Percentiles rank a stretch among this genome's conserved stretches.
phyloP scores from a whole-genome alignment of 768 basidiomycete genomes.

The Pleurotus tuber-regium region DNA sequence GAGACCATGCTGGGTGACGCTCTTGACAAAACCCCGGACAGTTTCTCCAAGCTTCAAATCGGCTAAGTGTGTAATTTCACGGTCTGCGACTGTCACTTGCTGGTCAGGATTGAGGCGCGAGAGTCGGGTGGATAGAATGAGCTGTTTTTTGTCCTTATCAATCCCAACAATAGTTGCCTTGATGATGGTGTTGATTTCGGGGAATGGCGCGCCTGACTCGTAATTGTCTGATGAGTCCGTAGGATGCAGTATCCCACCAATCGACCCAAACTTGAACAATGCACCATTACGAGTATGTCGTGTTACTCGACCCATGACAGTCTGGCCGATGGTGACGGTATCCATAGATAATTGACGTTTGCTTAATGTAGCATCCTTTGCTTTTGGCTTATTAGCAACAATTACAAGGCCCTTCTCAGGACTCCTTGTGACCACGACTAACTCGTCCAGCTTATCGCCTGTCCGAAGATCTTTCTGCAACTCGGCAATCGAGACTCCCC shows the following conservation, averaged over 20 bases:
- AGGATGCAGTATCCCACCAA: slow-evolving; percentile 77
- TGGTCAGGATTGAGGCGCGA: slow-evolving; percentile 65
- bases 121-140: slow-evolving; percentile 78
- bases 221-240: slow-evolving; percentile 85
- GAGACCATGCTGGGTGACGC: slow-evolving; percentile 79
- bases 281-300: slow-evolving; percentile 71
- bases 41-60: slow-evolving; percentile 70
- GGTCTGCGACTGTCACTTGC: slow-evolving; percentile 52
- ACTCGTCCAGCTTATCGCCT: slow-evolving; percentile 69
- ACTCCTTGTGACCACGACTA: slow-evolving; percentile 89
- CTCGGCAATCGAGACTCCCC: slow-evolving; percentile 61
- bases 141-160: slow-evolving; percentile 61
- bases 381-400: slow-evolving; percentile 70
- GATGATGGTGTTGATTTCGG: slow-evolving; percentile 62
- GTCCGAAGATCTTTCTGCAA: slow-evolving; percentile 59
- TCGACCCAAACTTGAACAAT: slow-evolving; percentile 69
- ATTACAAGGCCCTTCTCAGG: slow-evolving; percentile 84
- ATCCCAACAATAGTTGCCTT: slow-evolving; percentile 70
- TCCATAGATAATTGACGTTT: slow-evolving; percentile 62
- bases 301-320: slow-evolving; percentile 78
- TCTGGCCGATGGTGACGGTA: slow-evolving; percentile 65
- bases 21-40: slow-evolving; percentile 90
- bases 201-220: slow-evolving; percentile 52
- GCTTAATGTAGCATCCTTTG: slow-evolving; percentile 38
- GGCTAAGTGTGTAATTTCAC: slow-evolving; percentile 58